Evolutionary conservation across 164 flowering plant species (phyloP), one percentile per base, ranked within the genome.

Genomic region (Piper longum): DNA sequence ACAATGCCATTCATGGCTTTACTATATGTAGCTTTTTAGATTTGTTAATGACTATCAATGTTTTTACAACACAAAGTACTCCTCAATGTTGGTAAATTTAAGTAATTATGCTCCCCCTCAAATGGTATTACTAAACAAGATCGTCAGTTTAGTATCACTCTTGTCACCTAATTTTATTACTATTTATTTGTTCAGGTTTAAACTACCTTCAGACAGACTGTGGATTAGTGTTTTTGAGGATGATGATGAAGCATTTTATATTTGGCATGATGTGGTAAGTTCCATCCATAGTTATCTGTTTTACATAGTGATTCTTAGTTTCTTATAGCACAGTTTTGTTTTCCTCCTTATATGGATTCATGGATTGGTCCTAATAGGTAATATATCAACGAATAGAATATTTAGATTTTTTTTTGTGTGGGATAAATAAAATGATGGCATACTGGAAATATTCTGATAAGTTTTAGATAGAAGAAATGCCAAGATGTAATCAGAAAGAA

Each of bases 201-300:
- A 81, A 19, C 61, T 92, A 67, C 84, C 96, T 56, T 82, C 84
- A 42, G 80, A 89, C 66, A 82, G 81, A 71, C 70, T 92, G 60
- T 92, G 98, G 98, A 67, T 92, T 66, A 92, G 96, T 77, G 84
- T 92, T 57, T 92, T 78, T 69, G 79, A 89, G 72, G 88, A 87
- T 65, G 98, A 92, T 77, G 87, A 92, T 70, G 98, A 92, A 76
- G 80, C 98, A 66, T 84, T 86, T 71, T 70, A 79, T 43, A 83
- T 92, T 70, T 92, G 98, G 98, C 85, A 69, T 64, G 70, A 85
- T 69, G 91, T 87, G 87, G 96, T 83, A 66, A 71, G 72, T 62
- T 19, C 55, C n/a, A 55, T 2, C 41, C 39, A 12, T 9, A 48
- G 52, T 44, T 44, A 9, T 44, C 6, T 9, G 11, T 9, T 5